A percentile compares a stretch with the other conserved stretches of the same genome.
Evolutionary conservation across 2,329 filamentous ascomycete species (phyloP).

Genomic region (Aspergillus fumigatus): DNA sequence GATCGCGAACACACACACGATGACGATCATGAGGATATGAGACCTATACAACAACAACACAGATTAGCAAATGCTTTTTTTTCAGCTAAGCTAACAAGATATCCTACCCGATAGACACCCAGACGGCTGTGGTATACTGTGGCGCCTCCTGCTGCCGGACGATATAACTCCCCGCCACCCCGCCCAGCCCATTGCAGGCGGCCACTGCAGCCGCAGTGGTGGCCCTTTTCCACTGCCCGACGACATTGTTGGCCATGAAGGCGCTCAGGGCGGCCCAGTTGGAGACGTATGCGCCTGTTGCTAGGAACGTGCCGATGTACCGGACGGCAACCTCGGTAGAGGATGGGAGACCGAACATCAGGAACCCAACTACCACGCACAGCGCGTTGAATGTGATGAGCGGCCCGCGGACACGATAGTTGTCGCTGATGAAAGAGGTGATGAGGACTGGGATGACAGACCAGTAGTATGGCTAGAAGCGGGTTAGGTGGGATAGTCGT

Average conservation of each 20-base stretch:
- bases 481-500: background rate
- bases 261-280: constrained; percentile 66
- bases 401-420: constrained; percentile 55
- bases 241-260: constrained; percentile 60
- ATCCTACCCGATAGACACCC: constrained; percentile 57
- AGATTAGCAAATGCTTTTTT: background rate
- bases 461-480: constrained; percentile 57
- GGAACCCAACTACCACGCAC: constrained; percentile 59
- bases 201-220: constrained; percentile 58
- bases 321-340: constrained; percentile 54
- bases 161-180: constrained; percentile 63
- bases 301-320: constrained; percentile 62
- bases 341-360: constrained; percentile 58
- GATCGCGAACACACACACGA: constrained; percentile 49
- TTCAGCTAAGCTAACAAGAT: background rate
- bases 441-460: constrained; percentile 60
- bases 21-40: constrained; percentile 54
- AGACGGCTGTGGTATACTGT: constrained; percentile 60
- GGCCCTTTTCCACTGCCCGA: constrained; percentile 61
- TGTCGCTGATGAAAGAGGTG: constrained; percentile 60
- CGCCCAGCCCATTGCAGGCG: constrained; percentile 59
- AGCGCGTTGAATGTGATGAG: constrained; percentile 62
- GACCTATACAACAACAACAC: constrained; percentile 33
- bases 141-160: constrained; percentile 59
- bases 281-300: constrained; percentile 63